Evolutionary conservation across 1,284 basidiomycete species (phyloP).

Genomic region (Trametes pubescens): DNA sequence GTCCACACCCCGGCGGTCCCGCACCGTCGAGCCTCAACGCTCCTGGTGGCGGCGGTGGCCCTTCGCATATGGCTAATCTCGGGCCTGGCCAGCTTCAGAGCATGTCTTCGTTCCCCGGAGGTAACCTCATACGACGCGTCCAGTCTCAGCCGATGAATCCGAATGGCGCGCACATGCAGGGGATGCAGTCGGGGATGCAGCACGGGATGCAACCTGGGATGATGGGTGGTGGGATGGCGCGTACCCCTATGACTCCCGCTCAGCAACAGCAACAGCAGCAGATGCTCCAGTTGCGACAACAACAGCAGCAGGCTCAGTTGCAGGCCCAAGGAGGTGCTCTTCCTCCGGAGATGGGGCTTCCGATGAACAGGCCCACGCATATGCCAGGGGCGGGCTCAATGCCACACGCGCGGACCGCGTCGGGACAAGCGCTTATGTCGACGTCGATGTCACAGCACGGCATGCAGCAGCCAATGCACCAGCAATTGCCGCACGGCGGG

Average conservation of each 20-base stretch:
- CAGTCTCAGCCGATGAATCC: conserved; percentile 59
- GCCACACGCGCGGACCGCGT: conserved; percentile 50
- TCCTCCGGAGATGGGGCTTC: conserved; percentile 51
- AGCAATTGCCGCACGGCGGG: conserved; percentile 45
- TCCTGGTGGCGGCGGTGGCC: conserved; percentile 42
- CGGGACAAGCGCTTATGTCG: conserved; percentile 55
- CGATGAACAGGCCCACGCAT: conserved; percentile 44
- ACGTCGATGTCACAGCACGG: conserved; percentile 50
- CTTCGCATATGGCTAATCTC: conserved; percentile 50
- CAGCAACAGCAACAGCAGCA: conserved; percentile 30
- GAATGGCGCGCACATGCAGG: conserved; percentile 47
- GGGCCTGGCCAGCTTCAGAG: conserved; percentile 46
- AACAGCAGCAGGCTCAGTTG: conserved; percentile 29
- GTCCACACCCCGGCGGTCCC: conserved; percentile 37
- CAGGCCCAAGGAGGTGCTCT: conserved; percentile 45
- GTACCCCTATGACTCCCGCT: conserved; percentile 32
- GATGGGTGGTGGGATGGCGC: conserved; percentile 37
- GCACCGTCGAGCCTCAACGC: conserved; percentile 46
- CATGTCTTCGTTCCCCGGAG: conserved; percentile 49
- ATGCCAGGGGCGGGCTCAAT: conserved; percentile 47
- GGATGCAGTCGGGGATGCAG: conserved; percentile 30
- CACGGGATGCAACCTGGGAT: conserved; percentile 41
- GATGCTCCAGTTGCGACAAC: conserved; percentile 33
- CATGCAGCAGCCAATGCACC: conserved; percentile 51
- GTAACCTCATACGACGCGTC: conserved; percentile 55